Conservation (phyloP, 192 early-diverging fungal species). For the Backusella australiensis region DNA sequence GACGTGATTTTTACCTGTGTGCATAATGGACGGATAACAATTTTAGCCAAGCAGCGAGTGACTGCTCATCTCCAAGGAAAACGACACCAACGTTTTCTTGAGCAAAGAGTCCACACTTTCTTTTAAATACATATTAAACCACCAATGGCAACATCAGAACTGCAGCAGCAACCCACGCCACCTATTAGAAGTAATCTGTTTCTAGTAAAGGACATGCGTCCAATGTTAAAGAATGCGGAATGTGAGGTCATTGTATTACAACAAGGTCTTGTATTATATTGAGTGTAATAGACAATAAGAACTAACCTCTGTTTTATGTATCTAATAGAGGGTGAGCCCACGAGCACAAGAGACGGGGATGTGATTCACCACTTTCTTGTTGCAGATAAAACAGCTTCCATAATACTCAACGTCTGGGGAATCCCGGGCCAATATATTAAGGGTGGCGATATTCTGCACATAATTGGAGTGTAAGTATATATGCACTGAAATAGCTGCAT, state of each 20-base stretch:
- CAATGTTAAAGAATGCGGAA: slow-evolving; percentile 57
- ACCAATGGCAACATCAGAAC: neutral
- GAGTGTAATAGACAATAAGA: neutral
- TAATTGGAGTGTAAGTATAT: slow-evolving; percentile 43
- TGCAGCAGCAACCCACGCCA: neutral
- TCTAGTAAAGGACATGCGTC: slow-evolving; percentile 48
- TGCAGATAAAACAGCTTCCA: slow-evolving; percentile 58
- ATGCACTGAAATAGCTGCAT: neutral
- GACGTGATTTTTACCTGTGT: too few species aligned
- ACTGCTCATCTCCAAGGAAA: too few species aligned
- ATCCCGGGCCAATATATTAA: slow-evolving; percentile 46
- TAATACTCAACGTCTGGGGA: slow-evolving; percentile 59
- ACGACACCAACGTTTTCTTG: too few species aligned
- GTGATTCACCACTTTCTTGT: slow-evolving; percentile 58
- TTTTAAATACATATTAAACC: neutral
- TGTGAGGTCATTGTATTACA: slow-evolving; percentile 67
- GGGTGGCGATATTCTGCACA: slow-evolving; percentile 60
- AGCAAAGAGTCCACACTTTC: too few species aligned
- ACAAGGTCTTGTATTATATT: slow-evolving; percentile 23
- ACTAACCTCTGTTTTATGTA: neutral
- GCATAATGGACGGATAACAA: too few species aligned
- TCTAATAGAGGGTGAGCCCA: slow-evolving; percentile 35
- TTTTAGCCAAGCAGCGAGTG: too few species aligned
- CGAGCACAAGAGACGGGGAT: slow-evolving; percentile 46
- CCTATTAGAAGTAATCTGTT: slow-evolving; percentile 16